phyloP scores from a whole-genome alignment of 1,284 basidiomycete species.

The Phenoliferia sp. region DNA sequence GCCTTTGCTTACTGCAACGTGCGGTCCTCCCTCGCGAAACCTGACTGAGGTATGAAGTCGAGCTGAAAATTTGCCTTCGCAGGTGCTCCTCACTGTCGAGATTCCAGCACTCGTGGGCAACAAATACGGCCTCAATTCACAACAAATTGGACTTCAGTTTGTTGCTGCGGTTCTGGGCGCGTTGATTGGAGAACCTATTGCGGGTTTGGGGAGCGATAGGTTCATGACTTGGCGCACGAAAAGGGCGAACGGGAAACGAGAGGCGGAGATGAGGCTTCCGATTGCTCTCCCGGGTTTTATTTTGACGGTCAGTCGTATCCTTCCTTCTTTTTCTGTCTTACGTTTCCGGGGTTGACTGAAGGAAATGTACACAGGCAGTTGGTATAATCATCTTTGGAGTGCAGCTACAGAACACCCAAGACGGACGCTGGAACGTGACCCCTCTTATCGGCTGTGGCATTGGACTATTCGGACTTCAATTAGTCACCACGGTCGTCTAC shows the following conservation, averaged over 20 bases:
- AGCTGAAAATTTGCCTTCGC: no score
- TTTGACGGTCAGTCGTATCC: conserved; percentile 2
- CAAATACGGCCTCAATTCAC: conserved; percentile 20
- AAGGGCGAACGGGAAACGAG: conserved; percentile 15
- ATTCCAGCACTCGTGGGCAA: conserved; percentile 20
- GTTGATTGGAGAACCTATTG: conserved; percentile 23
- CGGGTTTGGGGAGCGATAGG: conserved; percentile 18
- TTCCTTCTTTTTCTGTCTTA: not conserved
- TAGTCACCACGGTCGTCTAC: conserved; percentile 24
- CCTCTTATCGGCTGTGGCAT: conserved; percentile 13
- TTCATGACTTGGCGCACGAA: conserved; percentile 20
- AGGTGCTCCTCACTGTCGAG: no score
- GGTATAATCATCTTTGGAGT: conserved; percentile 28
- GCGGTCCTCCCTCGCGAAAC: no score
- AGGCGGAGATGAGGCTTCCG: conserved; percentile 20
- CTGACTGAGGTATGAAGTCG: no score
- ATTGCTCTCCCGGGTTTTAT: conserved; percentile 20
- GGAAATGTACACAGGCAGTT: not conserved
- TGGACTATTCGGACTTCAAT: conserved; percentile 19
- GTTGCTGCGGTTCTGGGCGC: conserved; percentile 12
- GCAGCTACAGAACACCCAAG: conserved; percentile 13
- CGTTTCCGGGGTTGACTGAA: not conserved
- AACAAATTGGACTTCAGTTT: conserved; percentile 24
- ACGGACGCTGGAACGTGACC: conserved; percentile 11
- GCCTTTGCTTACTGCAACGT: conserved; percentile 23